phyloP scores from a whole-genome alignment of 2,329 filamentous ascomycete genomes.

The Neofusicoccum ribis region DNA sequence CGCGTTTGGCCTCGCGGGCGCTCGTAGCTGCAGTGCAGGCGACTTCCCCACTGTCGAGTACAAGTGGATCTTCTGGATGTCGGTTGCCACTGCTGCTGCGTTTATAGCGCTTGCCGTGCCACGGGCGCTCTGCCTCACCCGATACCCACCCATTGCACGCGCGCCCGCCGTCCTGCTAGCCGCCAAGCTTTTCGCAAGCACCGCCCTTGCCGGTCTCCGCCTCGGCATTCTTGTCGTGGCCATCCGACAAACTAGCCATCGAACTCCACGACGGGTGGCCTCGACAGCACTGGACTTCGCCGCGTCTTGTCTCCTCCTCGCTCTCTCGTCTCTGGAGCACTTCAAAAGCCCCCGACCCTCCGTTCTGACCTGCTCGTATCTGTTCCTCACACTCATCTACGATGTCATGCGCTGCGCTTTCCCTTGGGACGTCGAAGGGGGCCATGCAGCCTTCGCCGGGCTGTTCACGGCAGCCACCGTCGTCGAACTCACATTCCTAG shows the following conservation, averaged over 20 bases:
- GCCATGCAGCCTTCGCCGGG: slow-evolving; percentile 24
- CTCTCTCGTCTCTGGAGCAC: background rate
- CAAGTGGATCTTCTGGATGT: background rate
- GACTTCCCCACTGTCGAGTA: background rate
- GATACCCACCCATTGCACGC: background rate
- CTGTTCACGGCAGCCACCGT: slow-evolving; percentile 23
- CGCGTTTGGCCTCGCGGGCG: background rate
- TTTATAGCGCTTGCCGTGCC: background rate
- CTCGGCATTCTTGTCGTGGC: background rate
- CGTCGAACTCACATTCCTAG: slow-evolving; percentile 45
- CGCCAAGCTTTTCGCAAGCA: background rate
- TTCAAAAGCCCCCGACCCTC: background rate
- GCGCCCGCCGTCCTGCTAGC: background rate
- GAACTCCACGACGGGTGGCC: background rate
- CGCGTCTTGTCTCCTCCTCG: background rate
- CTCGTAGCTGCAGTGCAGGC: background rate
- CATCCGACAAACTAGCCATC: background rate
- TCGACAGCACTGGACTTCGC: background rate
- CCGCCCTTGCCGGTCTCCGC: background rate
- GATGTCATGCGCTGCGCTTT: slow-evolving; percentile 30
- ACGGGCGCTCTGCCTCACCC: background rate
- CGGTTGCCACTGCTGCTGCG: background rate
- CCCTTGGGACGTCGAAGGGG: slow-evolving; percentile 24
- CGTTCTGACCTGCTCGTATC: background rate
- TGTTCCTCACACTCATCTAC: slow-evolving; percentile 28